Base-by-base conservation (phyloP, 2,329 filamentous ascomycete species). In the Calonectria pauciramosa region DNA sequence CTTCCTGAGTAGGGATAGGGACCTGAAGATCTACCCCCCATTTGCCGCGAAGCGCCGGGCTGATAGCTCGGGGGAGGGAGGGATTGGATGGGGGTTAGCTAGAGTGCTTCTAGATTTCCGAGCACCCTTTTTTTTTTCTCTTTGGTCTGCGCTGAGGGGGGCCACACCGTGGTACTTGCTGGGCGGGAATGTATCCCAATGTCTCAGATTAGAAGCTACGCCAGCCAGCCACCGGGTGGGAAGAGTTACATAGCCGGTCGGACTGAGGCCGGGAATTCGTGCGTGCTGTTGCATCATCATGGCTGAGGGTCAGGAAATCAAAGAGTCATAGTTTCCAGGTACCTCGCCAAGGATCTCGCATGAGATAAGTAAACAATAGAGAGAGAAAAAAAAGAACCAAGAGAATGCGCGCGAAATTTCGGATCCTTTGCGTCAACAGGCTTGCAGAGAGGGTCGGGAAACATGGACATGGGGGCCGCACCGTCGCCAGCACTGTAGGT, bases 361-460 rank as follows among this genome's bases (percentile, higher is more conserved):
- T 18, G 14, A 32, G 51, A 54, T 54, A 54, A 54, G 30, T 18
- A 32, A 30, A 47, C 23, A 47, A 38, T 52, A 47, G 18, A 23
- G 20, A 59, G 30, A 69, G n/a, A 65, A 38, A 51, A 18, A 73
- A 70, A 70, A 34, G 54, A 71, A 70, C 65, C 51, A 65, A 63
- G 26, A 28, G 41, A 63, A 64, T 38, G 64, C 68, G 51, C 67
- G 75, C 64, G 54, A 69, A 74, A 76, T 66, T 56, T 69, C 51
- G 38, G 26, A 44, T 14, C 36, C 54, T 49, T 68, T 71, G 70
- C 59, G 67, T 68, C 14, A 77, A 71, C 63, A 49, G 71, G 69
- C 72, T 64, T 78, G 71, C 75, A 77, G 68, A 49, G 52, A 60
- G 60, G 47, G 41, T 64, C 44, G 23, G 72, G 59, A 70, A 70